Evolutionary conservation across 352 stramenopile species (phyloP), one percentile per base, ranked within the genome.

Genomic region (Ochromonadaceae sp.): DNA sequence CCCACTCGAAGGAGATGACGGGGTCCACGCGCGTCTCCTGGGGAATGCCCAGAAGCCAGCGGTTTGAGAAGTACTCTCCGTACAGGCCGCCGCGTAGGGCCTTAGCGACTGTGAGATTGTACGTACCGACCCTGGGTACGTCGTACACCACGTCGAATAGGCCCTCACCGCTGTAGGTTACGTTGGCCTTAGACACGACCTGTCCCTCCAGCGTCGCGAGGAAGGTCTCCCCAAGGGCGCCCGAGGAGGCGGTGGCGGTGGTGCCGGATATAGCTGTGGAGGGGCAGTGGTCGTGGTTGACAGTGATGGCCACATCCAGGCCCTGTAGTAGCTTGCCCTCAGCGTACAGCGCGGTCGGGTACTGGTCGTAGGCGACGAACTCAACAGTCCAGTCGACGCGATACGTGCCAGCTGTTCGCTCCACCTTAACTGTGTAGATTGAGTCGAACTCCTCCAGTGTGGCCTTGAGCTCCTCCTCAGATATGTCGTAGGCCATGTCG

Each of bases 1-100:
- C 68, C 90, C 90, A 98, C 1, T 75, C 66, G 69, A 98, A 97
- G 67, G 95, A 78, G 50, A 98, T 79, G 2, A 72, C 66, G 9
- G 70, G 42, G 68, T 97, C 90, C 1, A 96, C 70, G 20, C 88
- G 80, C 41, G 79, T 79, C 0, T 93, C 39, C 28, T 83, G 77
- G 4, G 88, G 80, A 4, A 75, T 73, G 12, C 84, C 87, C 49
- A 89, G 86, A 26, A 96, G 74, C 89, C 89, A 96, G 0, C 88
- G 79, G 68, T 97, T 97, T 70, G 91, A 95, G 66, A 91, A 98
- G 70, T 97, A 97, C 66, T 84, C 77, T 0, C 84, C 90, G 4
- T 80, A 35, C 1, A 98, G 76, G 2, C 91, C 90, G 49, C 77
- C 79, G 25, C 74, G 73, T n/a, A 74, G 65, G 3, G 82, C 81